These are phyloP conservation scores for Eutypella sp. DNA, from an alignment of 2,329 filamentous ascomycete genomes.

Conservation along the genomic window DNA sequence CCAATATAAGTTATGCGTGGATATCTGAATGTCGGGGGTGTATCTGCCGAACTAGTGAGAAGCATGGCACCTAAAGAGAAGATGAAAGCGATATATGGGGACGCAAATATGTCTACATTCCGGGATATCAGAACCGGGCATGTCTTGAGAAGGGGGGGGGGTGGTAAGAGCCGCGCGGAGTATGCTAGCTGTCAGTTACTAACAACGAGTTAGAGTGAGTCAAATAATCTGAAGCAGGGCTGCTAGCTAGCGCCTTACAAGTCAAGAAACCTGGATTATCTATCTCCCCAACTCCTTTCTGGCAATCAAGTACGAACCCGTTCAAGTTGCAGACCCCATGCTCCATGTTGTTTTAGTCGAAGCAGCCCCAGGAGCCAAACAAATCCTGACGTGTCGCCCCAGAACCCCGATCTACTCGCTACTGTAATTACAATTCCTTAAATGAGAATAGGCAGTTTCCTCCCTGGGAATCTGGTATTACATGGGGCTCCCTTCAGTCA, in stretches of 20 bases:
- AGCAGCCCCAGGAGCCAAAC: slow-evolving; percentile 18
- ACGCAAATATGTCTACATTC: slow-evolving; percentile 17
- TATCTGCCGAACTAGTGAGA: slow-evolving; percentile 13
- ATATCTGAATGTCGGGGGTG: slow-evolving; percentile 8
- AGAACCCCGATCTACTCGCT: slow-evolving; percentile 14
- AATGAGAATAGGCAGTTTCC: slow-evolving; percentile 13
- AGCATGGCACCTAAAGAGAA: slow-evolving; percentile 12
- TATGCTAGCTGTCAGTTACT: slow-evolving; percentile 13
- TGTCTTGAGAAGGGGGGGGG: slow-evolving; percentile 11
- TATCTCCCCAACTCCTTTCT: slow-evolving; percentile 13
- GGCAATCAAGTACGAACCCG: slow-evolving; percentile 31
- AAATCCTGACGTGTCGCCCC: slow-evolving; percentile 13
- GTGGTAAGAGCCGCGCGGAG: too few species aligned
- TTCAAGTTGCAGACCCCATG: slow-evolving; percentile 24
- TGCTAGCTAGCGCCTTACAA: slow-evolving; percentile 14
- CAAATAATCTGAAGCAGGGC: slow-evolving; percentile 16
- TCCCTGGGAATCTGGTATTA: slow-evolving; percentile 17
- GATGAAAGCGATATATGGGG: slow-evolving; percentile 16
- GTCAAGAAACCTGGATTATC: slow-evolving; percentile 13
- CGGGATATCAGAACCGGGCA: slow-evolving; percentile 11
- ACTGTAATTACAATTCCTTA: slow-evolving; percentile 15
- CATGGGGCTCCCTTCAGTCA: slow-evolving; percentile 5
- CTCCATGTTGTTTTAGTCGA: slow-evolving; percentile 21
- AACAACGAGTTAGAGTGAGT: slow-evolving; percentile 12
- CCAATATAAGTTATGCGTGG: slow-evolving; percentile 5